Evolutionary conservation across 1,139 yeast genomes (phyloP).

Genomic region (Ogataea hybrid): DNA sequence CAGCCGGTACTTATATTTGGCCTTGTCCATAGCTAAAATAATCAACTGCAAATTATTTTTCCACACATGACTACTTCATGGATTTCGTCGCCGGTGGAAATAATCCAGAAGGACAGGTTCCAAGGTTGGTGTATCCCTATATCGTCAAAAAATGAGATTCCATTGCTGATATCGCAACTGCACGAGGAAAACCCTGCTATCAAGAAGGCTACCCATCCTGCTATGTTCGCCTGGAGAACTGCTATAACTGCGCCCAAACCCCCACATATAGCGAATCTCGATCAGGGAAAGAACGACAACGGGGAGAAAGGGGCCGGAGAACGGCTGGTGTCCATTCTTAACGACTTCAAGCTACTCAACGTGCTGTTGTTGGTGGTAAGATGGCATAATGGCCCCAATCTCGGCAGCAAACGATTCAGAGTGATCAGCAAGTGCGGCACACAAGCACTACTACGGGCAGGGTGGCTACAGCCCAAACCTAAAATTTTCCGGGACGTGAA

Average conservation of each 20-base stretch:
- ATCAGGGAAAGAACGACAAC: conserved; percentile 59
- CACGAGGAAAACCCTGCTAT: conserved; percentile 40
- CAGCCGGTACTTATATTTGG: conserved; percentile 71
- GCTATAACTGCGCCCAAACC: conserved; percentile 28
- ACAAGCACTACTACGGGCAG: conserved; percentile 37
- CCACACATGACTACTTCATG: conserved; percentile 25
- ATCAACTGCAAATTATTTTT: background rate
- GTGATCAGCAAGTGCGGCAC: conserved; percentile 55
- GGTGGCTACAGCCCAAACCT: conserved; percentile 16
- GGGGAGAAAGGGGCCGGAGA: conserved; percentile 70
- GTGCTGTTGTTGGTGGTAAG: conserved; percentile 61
- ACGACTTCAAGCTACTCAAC: conserved; percentile 46
- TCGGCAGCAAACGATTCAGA: conserved; percentile 64
- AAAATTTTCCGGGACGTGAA: conserved; percentile 15
- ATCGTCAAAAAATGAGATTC: conserved; percentile 38
- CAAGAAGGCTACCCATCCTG: conserved; percentile 59
- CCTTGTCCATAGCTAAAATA: conserved; percentile 24
- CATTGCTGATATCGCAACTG: conserved; percentile 38
- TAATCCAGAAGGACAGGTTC: conserved; percentile 56
- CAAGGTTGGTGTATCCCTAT: conserved; percentile 54
- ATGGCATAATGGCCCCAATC: conserved; percentile 71
- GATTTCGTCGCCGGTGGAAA: conserved; percentile 36
- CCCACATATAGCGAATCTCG: conserved; percentile 28
- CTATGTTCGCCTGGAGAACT: conserved; percentile 67
- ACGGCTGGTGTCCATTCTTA: conserved; percentile 49